Base-by-base conservation (phyloP, 2,329 filamentous ascomycete genomes). In the Dactylellina leptospora region DNA sequence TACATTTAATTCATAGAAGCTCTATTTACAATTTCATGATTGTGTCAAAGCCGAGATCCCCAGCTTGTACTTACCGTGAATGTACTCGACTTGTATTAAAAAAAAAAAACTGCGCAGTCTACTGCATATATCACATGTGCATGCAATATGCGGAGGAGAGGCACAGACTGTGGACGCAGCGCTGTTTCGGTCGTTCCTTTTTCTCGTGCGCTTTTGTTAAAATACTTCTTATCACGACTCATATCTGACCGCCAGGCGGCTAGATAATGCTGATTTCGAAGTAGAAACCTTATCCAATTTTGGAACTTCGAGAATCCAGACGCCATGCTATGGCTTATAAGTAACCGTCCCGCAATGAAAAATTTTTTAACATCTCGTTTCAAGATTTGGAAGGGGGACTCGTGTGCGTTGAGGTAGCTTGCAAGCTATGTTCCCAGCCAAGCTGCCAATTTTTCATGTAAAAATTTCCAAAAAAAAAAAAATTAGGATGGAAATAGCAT, bases 181-280 rank as follows among this genome's bases (percentile, higher is more conserved):
- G 20, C 10, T 44, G 8, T 22, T 38, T 22, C 22, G 9, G 54
- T 45, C 44, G 30, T 16, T 44, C 38, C 51, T 16, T 18, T 44
- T 38, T 51, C 28, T 45, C 25, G 11, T 66, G 61, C 44, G 44
- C 27, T 58, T 58, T 66, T 51, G 51, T 10, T 23, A 20, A 27
- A 22, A 54, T 30, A 18, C n/a, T 51, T 50, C 61, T 44, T 66
- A 66, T 66, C 61, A 30, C 33, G 25, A n/a, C 42, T 56, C 30
- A 16, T 50, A 66, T 66, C 51, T 66, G 61, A 58, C 61, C 51
- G 53, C 61, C 30, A 51, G 61, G 51, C 61, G 61, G 61, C 61
- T 66, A 66, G 61, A 66, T 66, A 66, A 58, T 66, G 18, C 40
- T 50, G 51, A 44, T 50, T 33, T 45, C 2, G 38, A 61, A 42